Evolutionary conservation across 768 basidiomycete species (phyloP).

Genomic region (Rhizopogon sp.): DNA sequence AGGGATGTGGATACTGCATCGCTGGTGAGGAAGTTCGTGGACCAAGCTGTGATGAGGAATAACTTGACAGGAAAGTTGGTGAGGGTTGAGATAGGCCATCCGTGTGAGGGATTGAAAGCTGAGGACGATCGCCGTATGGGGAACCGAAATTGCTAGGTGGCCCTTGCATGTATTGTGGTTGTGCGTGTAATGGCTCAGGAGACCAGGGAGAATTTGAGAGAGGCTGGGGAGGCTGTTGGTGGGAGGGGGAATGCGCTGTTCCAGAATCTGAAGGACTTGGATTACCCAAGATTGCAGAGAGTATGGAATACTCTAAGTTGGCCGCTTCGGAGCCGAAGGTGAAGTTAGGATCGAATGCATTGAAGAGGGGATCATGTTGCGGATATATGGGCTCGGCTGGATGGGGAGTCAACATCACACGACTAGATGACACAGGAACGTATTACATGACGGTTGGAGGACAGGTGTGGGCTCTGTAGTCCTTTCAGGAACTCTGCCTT

Average conservation of each 20-base stretch:
- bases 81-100: slow-evolving; percentile 27
- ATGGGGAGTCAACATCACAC: slow-evolving; percentile 10
- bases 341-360: slow-evolving; percentile 56
- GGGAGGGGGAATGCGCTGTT: slow-evolving; percentile 23
- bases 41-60: slow-evolving; percentile 29
- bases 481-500: slow-evolving; percentile 20
- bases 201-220: slow-evolving; percentile 33
- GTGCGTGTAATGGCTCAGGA: slow-evolving; percentile 28
- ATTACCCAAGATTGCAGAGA: slow-evolving; percentile 86
- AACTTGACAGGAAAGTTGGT: slow-evolving; percentile 24
- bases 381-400: slow-evolving; percentile 49
- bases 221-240: slow-evolving; percentile 12
- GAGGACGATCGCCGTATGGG: slow-evolving; percentile 23
- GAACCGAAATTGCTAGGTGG: slow-evolving; percentile 14
- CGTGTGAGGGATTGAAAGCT: slow-evolving; percentile 24
- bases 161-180: slow-evolving; percentile 22
- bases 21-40: slow-evolving; percentile 29
- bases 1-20: slow-evolving; percentile 29
- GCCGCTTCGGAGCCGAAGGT: slow-evolving; percentile 86
- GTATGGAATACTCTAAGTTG: slow-evolving; percentile 91
- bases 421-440: not conserved
- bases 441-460: slow-evolving; percentile 28
- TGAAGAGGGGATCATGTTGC: slow-evolving; percentile 53
- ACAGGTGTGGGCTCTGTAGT: slow-evolving; percentile 25
- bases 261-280: slow-evolving; percentile 45